Conservation (phyloP, 441 rosid species). For the Melastoma candidum region DNA sequence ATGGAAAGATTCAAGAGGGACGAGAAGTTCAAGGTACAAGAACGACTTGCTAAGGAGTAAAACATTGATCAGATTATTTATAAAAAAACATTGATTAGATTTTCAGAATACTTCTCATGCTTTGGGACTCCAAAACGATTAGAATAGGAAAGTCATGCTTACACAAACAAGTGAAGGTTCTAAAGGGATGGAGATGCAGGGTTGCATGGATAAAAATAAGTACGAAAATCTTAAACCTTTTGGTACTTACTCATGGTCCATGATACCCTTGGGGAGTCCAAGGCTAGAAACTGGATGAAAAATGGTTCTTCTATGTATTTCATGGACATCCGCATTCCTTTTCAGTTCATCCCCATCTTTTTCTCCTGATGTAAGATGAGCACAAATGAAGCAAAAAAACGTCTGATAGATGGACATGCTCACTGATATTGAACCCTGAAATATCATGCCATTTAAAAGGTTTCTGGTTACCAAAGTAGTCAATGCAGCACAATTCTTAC, state of each 20-base stretch:
- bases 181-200: not conserved
- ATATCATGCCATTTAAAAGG: conserved; percentile 15
- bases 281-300: conserved; percentile 42
- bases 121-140: no score
- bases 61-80: no score
- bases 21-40: no score
- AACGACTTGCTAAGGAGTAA: no score
- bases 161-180: not conserved
- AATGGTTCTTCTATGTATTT: conserved; percentile 62
- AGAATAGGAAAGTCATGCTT: no score
- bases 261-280: conserved; percentile 50
- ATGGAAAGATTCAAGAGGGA: no score
- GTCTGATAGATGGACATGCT: conserved; percentile 86
- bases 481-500: not conserved
- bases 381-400: conserved; percentile 55
- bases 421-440: conserved; percentile 83
- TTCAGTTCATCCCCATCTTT: conserved; percentile 70
- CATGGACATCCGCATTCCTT: conserved; percentile 72
- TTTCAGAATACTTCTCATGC: no score
- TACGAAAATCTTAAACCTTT: conserved; percentile 1
- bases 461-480: conserved; percentile 5
- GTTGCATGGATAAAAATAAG: not conserved
- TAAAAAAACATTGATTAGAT: no score
- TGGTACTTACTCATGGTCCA: conserved; percentile 64
- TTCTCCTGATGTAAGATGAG: conserved; percentile 80